Percentiles rank a stretch among this genome's conserved stretches.
These are phyloP conservation scores for Cicer yamashitae DNA, from an alignment of 306 rosid species.

Conservation along the genomic window DNA sequence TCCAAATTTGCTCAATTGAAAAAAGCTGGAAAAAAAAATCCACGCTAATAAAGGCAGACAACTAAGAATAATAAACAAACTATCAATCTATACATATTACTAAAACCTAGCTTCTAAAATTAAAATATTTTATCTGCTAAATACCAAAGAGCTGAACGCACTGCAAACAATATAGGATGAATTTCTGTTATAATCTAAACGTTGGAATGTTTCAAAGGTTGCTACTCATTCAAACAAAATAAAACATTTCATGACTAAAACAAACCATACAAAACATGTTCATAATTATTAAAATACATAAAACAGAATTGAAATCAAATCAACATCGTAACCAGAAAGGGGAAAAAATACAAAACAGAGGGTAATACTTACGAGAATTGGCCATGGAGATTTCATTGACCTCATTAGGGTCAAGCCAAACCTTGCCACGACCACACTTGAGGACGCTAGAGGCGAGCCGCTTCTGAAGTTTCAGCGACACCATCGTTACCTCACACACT, in stretches of 20 bases:
- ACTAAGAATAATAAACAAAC: background rate
- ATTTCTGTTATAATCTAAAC: no score
- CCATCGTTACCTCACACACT: conserved; percentile 52
- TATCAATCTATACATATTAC: background rate
- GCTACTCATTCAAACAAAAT: background rate
- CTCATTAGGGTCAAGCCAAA: conserved; percentile 98
- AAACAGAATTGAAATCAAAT: background rate
- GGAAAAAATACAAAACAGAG: background rate
- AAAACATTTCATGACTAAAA: background rate
- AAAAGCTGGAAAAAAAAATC: background rate
- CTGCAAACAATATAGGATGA: background rate
- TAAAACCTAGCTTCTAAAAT: background rate
- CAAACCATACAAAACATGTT: background rate
- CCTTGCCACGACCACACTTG: conserved; percentile 92
- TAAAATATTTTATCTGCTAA: background rate
- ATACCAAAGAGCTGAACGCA: background rate
- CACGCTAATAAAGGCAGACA: background rate
- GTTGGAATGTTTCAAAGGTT: no score
- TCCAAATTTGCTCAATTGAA: background rate
- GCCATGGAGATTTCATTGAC: conserved; percentile 96
- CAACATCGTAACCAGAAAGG: background rate
- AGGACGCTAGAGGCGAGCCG: conserved; percentile 92
- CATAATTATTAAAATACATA: background rate
- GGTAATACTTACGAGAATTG: conserved; percentile 71
- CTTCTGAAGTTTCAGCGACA: conserved; percentile 95